Evolutionary conservation across 148 eudicot genomes (phyloP), one percentile per base, ranked within the genome.

Genomic region (Cornus suecica): DNA sequence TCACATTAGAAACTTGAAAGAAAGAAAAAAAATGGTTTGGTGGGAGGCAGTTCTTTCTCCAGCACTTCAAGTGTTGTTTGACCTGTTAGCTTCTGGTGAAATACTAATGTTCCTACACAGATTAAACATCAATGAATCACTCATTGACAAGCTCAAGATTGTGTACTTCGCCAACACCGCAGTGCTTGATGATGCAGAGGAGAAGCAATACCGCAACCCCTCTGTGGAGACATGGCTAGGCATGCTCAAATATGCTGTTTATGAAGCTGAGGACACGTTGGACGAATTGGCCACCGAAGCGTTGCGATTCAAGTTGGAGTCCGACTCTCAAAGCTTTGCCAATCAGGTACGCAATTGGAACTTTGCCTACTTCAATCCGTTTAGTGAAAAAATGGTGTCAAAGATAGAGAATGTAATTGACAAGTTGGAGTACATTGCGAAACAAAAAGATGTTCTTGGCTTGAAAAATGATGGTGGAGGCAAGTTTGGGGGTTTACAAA

Each of bases 271-370:
- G 30, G 84, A 81, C 63, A 27, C 52, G 5, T 29, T 72, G 41
- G 84, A 77, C 34, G 80, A 77, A 26, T 22, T 81, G 18, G 77
- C 77, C 68, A 79, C 78, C 0, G 78, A 79, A 60, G 82, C 69
- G 51, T 15, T 67, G 27, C 56, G 72, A 66, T 66, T 54, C 32
- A 68, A 68, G 20, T 11, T 74, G 13, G 42, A 32, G 28, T 6
- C 25, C 14, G 22, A 26, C 14, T 11, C 73, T 41, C 69, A 74
- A 28, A 34, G 14, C 66, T 2, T 68, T 27, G 41, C 58, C 4
- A 11, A 24, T 10, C 66, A 56, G 52, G 52, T 56, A 48, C 28
- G 28, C n/a, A 28, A 34, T 24, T 54, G 77, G n/a, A 52, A 52
- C 58, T 13, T 58, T 60, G 5, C 15, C 8, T 54, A 42, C 18